A percentile compares a stretch with the other conserved stretches of the same genome.
Evolutionary conservation across 495 filamentous ascomycete genomes (phyloP).

Genomic region (Hypoxylon perforatum): DNA sequence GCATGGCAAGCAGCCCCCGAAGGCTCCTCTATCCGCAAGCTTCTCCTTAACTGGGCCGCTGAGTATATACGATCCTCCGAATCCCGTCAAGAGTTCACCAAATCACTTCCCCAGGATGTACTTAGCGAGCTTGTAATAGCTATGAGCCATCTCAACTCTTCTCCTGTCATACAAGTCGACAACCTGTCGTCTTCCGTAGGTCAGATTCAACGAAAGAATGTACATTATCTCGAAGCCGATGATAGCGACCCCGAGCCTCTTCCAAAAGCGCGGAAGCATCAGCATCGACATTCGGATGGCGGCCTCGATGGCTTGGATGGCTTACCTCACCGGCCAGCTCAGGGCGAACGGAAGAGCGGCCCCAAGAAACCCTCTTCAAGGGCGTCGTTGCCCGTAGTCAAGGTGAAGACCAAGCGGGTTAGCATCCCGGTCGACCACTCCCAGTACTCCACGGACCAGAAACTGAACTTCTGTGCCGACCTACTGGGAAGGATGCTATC

Average conservation of each 20-base stretch:
- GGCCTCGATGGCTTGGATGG: no score
- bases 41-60: constrained; percentile 65
- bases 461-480: constrained; percentile 63
- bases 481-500: constrained; percentile 64
- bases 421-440: constrained; percentile 31
- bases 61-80: constrained; percentile 66
- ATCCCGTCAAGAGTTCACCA: constrained; percentile 60
- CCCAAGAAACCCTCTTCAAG: constrained; percentile 42
- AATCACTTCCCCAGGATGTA: constrained; percentile 64
- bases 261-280: constrained; percentile 50
- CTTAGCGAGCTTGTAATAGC: constrained; percentile 65
- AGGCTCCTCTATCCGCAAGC: constrained; percentile 63
- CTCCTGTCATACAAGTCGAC: constrained; percentile 44
- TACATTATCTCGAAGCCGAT: constrained; percentile 51
- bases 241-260: constrained; percentile 43
- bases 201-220: constrained; percentile 48
- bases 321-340: constrained; percentile 30
- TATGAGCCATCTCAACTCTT: constrained; percentile 60
- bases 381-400: constrained; percentile 44
- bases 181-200: constrained; percentile 21
- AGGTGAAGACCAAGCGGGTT: constrained; percentile 47
- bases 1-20: constrained; percentile 67
- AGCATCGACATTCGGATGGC: no score
- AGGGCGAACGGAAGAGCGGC: constrained; percentile 16
- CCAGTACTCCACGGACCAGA: constrained; percentile 54